phyloP scores from a whole-genome alignment of 345 rosid species.

The Citrus australasica region DNA sequence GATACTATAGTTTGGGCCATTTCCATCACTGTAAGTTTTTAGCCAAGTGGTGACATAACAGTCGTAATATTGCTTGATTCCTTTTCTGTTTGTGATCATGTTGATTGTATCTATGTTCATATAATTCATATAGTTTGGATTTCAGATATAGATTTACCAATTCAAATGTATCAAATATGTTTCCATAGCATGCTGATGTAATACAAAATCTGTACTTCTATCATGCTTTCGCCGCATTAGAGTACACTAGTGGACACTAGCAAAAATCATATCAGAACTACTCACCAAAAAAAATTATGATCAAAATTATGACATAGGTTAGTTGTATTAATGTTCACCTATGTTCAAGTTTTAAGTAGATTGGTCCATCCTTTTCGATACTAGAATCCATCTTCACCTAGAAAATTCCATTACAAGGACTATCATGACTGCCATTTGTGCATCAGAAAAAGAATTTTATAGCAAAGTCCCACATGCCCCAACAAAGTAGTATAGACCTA shows the following conservation, averaged over 20 bases:
- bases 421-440: neutral
- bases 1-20: too few species aligned
- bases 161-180: neutral
- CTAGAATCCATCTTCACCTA: neutral
- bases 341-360: neutral
- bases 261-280: conserved; percentile 1
- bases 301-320: neutral
- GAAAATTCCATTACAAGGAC: neutral
- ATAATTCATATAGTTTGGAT: neutral
- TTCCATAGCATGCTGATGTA: neutral
- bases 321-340: neutral
- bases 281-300: neutral
- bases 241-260: neutral
- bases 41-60: neutral
- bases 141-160: neutral
- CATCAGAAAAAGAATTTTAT: neutral
- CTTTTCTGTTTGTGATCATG: neutral
- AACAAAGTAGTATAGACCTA: neutral
- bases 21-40: too few species aligned
- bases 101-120: neutral
- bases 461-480: neutral
- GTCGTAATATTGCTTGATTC: neutral
- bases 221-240: neutral
- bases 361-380: neutral
- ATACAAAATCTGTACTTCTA: neutral